Conservation (phyloP, 2,329 filamentous ascomycete species). For the Pseudogymnoascus verrucosus region DNA sequence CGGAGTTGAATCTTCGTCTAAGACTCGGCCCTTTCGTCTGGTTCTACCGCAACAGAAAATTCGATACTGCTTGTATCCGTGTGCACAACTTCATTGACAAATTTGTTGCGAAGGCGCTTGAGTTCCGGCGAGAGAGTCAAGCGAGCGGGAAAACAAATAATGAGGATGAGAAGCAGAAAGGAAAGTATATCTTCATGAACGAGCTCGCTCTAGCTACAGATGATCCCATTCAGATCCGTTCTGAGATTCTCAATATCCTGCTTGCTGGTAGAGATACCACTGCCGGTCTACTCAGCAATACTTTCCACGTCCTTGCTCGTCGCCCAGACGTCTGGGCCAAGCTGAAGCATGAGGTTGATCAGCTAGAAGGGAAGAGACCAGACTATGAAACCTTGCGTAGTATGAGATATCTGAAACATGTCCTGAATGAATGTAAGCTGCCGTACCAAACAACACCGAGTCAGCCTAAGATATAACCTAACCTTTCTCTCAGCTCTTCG, state of each 20-base stretch:
- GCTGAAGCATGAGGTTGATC: constrained; percentile 32
- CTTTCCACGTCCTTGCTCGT: constrained; percentile 35
- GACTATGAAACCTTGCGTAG: constrained; percentile 22
- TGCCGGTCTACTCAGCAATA: constrained; percentile 42
- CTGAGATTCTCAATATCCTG: constrained; percentile 44
- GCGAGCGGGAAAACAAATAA: neutral
- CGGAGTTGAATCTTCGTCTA: neutral
- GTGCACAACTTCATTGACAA: constrained; percentile 12
- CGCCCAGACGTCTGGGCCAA: constrained; percentile 34
- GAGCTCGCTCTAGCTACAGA: constrained; percentile 43
- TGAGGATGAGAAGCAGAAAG: constrained; percentile 4
- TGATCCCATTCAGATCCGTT: constrained; percentile 37
- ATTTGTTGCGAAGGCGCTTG: constrained; percentile 12
- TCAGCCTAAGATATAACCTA: constrained; percentile 29
- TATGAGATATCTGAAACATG: constrained; percentile 24
- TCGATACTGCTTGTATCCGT: constrained; percentile 16
- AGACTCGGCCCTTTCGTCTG: constrained; percentile 29
- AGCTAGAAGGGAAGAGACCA: constrained; percentile 12
- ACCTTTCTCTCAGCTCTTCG: constrained; percentile 40
- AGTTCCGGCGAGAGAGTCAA: neutral
- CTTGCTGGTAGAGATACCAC: constrained; percentile 53
- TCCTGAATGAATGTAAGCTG: constrained; percentile 21
- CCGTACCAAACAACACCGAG: neutral
- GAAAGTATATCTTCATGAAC: constrained; percentile 30
- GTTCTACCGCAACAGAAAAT: constrained; percentile 30